These are phyloP conservation scores for Puccinia horiana DNA, from an alignment of 1,284 basidiomycete genomes.

Conservation along the genomic window DNA sequence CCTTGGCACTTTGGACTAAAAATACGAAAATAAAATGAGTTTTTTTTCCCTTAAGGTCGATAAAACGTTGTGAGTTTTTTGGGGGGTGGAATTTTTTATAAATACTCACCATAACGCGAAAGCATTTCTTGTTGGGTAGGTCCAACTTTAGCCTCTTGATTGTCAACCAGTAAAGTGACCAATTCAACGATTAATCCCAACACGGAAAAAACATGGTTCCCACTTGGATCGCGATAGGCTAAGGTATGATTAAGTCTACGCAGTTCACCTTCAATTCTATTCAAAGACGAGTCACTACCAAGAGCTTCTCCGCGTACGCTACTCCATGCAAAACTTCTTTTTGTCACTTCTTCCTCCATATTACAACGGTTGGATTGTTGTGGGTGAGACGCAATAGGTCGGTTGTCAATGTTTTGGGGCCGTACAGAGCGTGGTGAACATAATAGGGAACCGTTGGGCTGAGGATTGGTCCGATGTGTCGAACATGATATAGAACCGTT, in stretches of 20 bases:
- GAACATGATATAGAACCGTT: not conserved
- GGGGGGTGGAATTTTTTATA: not conserved
- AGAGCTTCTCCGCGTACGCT: not conserved
- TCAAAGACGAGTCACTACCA: not conserved
- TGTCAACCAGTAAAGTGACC: slow-evolving; percentile 23
- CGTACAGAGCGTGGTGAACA: slow-evolving; percentile 4
- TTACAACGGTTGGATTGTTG: not conserved
- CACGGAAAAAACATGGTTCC: slow-evolving; percentile 16
- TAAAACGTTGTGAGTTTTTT: not conserved
- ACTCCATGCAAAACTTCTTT: slow-evolving; percentile 13
- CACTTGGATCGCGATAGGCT: not conserved
- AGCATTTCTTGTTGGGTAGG: not conserved
- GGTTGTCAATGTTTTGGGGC: not conserved
- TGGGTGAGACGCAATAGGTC: not conserved
- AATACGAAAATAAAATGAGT: not conserved
- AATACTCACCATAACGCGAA: slow-evolving; percentile 23
- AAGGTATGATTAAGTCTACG: slow-evolving; percentile 15
- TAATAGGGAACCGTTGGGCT: not conserved
- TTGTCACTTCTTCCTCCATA: not conserved
- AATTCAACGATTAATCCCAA: slow-evolving; percentile 9
- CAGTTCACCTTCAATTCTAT: slow-evolving; percentile 3
- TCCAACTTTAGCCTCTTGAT: not conserved
- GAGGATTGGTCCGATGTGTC: not conserved
- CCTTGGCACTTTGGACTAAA: slow-evolving; percentile 7
- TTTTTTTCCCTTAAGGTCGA: too few relatives aligned